Evolutionary conservation across 2,329 filamentous ascomycete species (phyloP).

Genomic region (Amylocarpus encephaloides): DNA sequence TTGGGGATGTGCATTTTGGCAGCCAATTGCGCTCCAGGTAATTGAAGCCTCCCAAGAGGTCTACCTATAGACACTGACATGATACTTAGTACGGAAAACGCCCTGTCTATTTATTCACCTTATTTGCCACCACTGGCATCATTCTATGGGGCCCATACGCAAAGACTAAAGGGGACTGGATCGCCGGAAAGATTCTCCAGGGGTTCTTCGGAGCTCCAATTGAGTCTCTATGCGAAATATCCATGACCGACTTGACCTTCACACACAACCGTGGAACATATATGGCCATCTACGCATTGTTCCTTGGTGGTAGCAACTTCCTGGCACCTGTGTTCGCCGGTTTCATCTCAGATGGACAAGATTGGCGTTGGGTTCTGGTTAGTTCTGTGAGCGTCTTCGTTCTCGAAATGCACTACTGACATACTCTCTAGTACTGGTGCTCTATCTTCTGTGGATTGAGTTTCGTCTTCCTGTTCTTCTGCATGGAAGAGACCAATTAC

Average conservation of each 20-base stretch:
- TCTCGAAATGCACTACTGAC: no score
- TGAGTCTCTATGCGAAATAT: conserved; percentile 28
- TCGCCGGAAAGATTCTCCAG: conserved; percentile 23
- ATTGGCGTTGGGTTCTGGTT: conserved; percentile 4
- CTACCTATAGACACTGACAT: neutral
- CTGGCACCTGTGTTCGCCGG: conserved; percentile 43
- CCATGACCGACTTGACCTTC: conserved; percentile 35
- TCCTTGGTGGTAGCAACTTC: conserved; percentile 39
- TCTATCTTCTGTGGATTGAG: conserved; percentile 44
- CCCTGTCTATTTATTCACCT: conserved; percentile 40
- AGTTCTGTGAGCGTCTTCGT: no score
- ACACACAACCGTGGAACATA: conserved; percentile 38
- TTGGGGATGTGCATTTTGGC: conserved; percentile 46
- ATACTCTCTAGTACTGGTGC: conserved; percentile 30
- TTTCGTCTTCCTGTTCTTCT: conserved; percentile 47
- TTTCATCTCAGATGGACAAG: conserved; percentile 42
- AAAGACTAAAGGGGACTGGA: conserved; percentile 18
- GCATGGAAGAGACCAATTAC: conserved; percentile 50
- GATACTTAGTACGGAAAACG: conserved; percentile 33
- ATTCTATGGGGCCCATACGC: conserved; percentile 32
- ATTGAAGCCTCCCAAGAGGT: neutral
- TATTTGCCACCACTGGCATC: conserved; percentile 28
- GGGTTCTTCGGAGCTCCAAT: conserved; percentile 25
- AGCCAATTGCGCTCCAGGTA: conserved; percentile 41
- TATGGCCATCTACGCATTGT: conserved; percentile 39